Conservation (phyloP, 345 rosid species). For the Syzygium jambos region DNA sequence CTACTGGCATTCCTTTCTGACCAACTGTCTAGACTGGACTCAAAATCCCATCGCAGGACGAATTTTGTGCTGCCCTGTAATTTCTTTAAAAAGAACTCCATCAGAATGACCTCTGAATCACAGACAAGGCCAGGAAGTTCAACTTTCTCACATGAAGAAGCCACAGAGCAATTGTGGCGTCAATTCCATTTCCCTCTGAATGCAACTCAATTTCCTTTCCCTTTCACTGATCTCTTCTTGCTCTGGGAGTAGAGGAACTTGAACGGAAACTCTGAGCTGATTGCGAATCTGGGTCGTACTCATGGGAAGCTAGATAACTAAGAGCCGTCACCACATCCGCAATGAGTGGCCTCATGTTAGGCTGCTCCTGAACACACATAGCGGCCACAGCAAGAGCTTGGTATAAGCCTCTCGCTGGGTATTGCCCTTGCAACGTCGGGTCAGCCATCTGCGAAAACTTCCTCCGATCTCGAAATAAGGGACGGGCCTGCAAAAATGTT, state of each 20-base stretch:
- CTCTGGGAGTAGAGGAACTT: constrained; percentile 33
- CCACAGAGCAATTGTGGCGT: neutral
- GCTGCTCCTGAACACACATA: constrained; percentile 76
- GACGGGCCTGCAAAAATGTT: constrained; percentile 41
- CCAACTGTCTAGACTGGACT: neutral
- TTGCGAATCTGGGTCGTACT: constrained; percentile 32
- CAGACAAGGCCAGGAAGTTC: neutral
- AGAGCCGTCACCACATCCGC: constrained; percentile 71
- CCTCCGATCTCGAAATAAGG: constrained; percentile 57
- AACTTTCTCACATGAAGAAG: neutral
- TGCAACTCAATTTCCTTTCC: neutral
- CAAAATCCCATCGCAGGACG: neutral
- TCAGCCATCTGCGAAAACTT: constrained; percentile 69
- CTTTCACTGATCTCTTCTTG: constrained; percentile 27
- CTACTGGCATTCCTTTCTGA: neutral
- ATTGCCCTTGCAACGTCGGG: constrained; percentile 56
- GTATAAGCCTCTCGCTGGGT: constrained; percentile 53
- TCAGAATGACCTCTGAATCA: neutral
- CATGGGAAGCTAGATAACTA: constrained; percentile 47
- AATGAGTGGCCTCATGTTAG: constrained; percentile 59
- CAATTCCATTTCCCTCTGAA: neutral
- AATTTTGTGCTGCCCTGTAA: neutral
- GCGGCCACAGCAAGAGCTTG: constrained; percentile 80
- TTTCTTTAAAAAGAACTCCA: neutral
- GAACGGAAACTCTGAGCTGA: constrained; percentile 22